Conservation (phyloP, 73 alveolate species). For the Tetrahymena elliotti region DNA sequence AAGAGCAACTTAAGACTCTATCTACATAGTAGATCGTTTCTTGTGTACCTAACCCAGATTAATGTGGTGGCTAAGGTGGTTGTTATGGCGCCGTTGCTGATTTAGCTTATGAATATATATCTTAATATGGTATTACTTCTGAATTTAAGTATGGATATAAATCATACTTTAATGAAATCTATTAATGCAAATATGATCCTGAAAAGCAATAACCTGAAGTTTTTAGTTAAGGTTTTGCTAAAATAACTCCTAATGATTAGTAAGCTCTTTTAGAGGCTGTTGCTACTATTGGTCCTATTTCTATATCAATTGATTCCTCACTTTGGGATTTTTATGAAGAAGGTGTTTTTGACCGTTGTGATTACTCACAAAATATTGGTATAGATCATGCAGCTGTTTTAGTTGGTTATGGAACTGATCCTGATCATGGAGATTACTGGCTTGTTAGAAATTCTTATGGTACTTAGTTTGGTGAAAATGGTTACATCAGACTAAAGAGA, state of each 20-base stretch:
- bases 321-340: not conserved
- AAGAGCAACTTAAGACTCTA: not conserved
- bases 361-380: not conserved
- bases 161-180: not conserved
- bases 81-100: not conserved
- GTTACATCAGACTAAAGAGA: slow-evolving; percentile 56
- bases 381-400: slow-evolving; percentile 76
- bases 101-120: not conserved
- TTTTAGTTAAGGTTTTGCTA: not conserved
- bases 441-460: slow-evolving; percentile 74
- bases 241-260: not conserved
- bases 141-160: not conserved
- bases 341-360: not conserved
- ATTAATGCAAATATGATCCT: not conserved
- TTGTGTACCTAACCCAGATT: slow-evolving; percentile 52
- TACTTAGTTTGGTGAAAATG: slow-evolving; percentile 62
- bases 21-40: not conserved
- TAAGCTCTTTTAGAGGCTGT: not conserved
- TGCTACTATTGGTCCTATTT: not conserved
- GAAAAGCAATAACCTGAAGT: not conserved
- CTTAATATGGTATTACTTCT: not conserved
- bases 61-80: not conserved
- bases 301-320: not conserved
- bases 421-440: slow-evolving; percentile 45
- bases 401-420: slow-evolving; percentile 62